Conservation (phyloP, 139 green algal species). For the Gonium pectorale region DNA sequence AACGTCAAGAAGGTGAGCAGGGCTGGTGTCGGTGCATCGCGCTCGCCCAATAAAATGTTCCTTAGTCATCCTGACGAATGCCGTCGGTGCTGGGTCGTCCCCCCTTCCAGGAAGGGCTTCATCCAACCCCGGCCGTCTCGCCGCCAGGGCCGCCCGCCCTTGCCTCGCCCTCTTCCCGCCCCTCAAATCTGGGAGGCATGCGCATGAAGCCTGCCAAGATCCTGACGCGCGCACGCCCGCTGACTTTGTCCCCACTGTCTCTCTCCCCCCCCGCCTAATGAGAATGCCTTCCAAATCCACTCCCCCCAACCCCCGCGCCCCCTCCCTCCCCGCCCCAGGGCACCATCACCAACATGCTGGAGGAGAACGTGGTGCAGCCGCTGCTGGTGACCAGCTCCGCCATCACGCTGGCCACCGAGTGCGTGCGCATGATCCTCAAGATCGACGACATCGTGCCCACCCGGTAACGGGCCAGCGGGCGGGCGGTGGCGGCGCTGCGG, state of each 20-base stretch:
- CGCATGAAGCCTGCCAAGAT: not conserved
- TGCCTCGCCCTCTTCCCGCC: no score
- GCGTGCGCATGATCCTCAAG: conserved; percentile 98
- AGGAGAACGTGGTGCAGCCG: conserved; percentile 97
- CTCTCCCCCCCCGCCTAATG: conserved; percentile 5
- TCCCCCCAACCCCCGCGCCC: not conserved
- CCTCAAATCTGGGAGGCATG: no score
- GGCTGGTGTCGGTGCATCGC: not conserved
- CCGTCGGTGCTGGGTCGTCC: no score
- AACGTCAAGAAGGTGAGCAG: conserved; percentile 77
- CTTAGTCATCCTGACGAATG: no score
- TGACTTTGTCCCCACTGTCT: not conserved
- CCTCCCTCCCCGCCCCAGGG: conserved; percentile 60
- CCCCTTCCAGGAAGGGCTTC: no score
- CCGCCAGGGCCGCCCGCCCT: no score
- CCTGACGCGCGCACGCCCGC: not conserved
- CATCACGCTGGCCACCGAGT: conserved; percentile 94
- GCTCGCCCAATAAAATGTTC: no score
- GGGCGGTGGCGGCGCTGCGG: not conserved
- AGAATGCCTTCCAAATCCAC: no score
- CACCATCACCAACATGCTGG: conserved; percentile 93
- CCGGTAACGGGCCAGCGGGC: conserved; percentile 57
- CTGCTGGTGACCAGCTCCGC: conserved; percentile 93
- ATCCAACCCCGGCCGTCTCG: no score
- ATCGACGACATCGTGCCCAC: conserved; percentile 96